Evolutionary conservation across 2,329 filamentous ascomycete genomes (phyloP).

Genomic region (Cytospora piceae): DNA sequence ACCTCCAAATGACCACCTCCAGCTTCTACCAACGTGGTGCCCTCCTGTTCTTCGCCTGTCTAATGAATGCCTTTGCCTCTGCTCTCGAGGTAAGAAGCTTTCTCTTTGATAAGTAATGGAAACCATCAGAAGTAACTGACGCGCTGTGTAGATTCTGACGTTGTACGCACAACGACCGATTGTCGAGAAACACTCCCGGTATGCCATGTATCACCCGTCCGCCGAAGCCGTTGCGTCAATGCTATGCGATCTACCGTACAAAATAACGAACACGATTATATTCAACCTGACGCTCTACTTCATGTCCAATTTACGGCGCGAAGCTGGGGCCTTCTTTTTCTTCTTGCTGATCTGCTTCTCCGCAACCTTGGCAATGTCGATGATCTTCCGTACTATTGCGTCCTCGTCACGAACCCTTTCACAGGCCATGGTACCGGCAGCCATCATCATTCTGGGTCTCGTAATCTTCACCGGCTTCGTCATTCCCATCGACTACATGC

Average conservation of each 20-base stretch:
- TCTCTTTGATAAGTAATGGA: conserved; percentile 31
- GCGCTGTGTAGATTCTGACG: conserved; percentile 69
- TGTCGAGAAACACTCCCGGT: conserved; percentile 86
- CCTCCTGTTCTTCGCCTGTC: conserved; percentile 83
- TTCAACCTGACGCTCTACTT: conserved; percentile 88
- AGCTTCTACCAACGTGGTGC: conserved; percentile 82
- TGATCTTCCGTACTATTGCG: conserved; percentile 84
- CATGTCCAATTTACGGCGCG: conserved; percentile 78
- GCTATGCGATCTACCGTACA: conserved; percentile 84
- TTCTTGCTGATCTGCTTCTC: conserved; percentile 78
- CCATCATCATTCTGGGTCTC: conserved; percentile 65
- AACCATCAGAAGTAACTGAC: neutral
- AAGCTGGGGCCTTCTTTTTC: conserved; percentile 80
- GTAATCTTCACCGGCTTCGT: conserved; percentile 75
- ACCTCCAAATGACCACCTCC: conserved; percentile 64
- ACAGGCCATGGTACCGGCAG: conserved; percentile 64
- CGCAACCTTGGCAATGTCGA: conserved; percentile 78
- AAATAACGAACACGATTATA: conserved; percentile 70
- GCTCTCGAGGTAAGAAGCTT: conserved; percentile 65
- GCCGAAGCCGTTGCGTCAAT: conserved; percentile 88
- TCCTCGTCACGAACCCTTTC: conserved; percentile 72
- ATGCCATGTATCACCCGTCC: conserved; percentile 87
- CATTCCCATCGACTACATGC: conserved; percentile 70
- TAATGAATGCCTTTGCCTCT: conserved; percentile 83
- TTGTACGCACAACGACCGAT: conserved; percentile 89